A percentile compares a stretch with the other conserved stretches of the same genome.
These are phyloP conservation scores for Viridothelium virens DNA, from an alignment of 495 filamentous ascomycete species.

Conservation along the genomic window DNA sequence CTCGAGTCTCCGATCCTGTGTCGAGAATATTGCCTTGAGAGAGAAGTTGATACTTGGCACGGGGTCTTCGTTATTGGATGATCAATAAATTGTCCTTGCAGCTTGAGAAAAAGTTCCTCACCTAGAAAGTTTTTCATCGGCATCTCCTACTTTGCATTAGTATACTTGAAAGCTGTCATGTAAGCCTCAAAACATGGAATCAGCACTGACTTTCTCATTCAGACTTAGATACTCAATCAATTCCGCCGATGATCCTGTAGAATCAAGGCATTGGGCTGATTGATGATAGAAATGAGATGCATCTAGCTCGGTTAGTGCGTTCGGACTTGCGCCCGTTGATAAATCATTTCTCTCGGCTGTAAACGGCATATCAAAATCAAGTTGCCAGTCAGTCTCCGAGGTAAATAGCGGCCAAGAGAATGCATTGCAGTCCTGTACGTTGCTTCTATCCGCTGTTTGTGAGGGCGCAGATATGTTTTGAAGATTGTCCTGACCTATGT, in stretches of 20 bases:
- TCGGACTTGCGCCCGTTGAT: background rate
- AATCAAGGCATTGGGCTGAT: background rate
- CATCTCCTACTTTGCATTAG: background rate
- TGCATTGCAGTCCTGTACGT: conserved; percentile 4
- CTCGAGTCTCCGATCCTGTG: background rate
- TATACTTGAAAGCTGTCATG: background rate
- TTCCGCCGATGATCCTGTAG: background rate
- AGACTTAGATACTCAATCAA: background rate
- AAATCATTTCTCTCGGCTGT: background rate
- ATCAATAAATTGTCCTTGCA: background rate
- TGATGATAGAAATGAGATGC: background rate
- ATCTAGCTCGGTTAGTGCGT: background rate
- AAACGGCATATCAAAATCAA: conserved; percentile 4
- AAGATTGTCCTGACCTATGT: background rate
- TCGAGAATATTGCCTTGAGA: conserved; percentile 9
- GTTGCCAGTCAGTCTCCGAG: conserved; percentile 3
- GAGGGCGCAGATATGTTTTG: background rate
- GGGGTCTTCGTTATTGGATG: background rate
- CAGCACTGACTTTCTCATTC: background rate
- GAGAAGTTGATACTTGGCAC: conserved; percentile 6
- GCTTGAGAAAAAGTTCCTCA: conserved; percentile 1
- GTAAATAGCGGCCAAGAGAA: conserved; percentile 1
- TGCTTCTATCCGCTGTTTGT: background rate
- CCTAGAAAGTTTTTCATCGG: background rate
- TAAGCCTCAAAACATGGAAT: background rate